These are phyloP conservation scores for Rhizopogon sp. DNA, from an alignment of 768 basidiomycete species.

Conservation along the genomic window DNA sequence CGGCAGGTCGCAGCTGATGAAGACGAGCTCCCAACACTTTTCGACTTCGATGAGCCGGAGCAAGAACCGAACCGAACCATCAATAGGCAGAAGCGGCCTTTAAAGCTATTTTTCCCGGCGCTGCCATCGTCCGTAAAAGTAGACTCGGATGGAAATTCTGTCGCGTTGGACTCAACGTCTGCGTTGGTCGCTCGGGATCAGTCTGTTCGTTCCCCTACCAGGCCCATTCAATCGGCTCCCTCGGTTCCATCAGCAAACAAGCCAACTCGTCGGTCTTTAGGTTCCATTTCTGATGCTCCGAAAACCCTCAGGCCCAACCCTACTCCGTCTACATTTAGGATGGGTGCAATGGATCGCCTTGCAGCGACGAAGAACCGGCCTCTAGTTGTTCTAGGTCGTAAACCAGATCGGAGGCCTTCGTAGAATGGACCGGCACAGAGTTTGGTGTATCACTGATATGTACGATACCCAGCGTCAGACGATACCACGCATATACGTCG, in stretches of 20 bases:
- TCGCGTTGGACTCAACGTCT: neutral
- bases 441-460: neutral
- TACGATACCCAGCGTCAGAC: no score
- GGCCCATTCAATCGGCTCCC: neutral
- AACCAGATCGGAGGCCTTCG: neutral
- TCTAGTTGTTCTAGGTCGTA: neutral
- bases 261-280: neutral
- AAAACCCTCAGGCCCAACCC: neutral
- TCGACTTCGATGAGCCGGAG: no score
- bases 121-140: no score
- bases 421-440: neutral
- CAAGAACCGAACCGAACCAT: neutral
- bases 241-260: neutral
- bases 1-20: neutral
- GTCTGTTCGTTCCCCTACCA: neutral
- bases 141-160: no score
- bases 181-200: neutral
- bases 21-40: no score
- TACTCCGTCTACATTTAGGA: neutral
- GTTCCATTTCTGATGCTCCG: neutral
- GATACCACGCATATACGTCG: no score
- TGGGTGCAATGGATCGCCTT: neutral
- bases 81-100: neutral
- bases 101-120: neutral
- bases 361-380: neutral